A percentile compares a stretch with the other conserved stretches of the same genome.
These are phyloP conservation scores for Beauveria asiatica DNA, from an alignment of 2,329 filamentous ascomycete species.

Conservation along the genomic window DNA sequence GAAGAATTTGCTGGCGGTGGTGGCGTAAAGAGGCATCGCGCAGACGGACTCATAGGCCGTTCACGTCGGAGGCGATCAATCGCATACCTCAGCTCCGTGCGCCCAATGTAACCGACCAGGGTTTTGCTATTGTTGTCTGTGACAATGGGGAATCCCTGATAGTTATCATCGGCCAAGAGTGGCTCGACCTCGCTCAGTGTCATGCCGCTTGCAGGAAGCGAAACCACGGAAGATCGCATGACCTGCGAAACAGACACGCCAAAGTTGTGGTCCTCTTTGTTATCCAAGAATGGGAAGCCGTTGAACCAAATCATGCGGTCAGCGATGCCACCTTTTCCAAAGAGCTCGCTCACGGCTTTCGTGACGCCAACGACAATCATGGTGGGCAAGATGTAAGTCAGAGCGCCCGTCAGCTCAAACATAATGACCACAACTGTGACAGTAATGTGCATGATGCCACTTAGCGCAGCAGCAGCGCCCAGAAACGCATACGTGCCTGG, in stretches of 20 bases:
- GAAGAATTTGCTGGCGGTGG: slow-evolving; percentile 25
- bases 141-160: slow-evolving; percentile 88
- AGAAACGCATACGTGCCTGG: slow-evolving; percentile 95
- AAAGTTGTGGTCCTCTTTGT: slow-evolving; percentile 95
- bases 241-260: slow-evolving; percentile 86
- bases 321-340: slow-evolving; percentile 93
- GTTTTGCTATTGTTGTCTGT: slow-evolving; percentile 62
- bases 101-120: slow-evolving; percentile 84
- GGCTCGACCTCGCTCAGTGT: slow-evolving; percentile 68
- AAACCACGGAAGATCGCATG: slow-evolving; percentile 72
- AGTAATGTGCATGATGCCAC: slow-evolving; percentile 97
- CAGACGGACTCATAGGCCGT: slow-evolving; percentile 54
- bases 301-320: slow-evolving; percentile 99
- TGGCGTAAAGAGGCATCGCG: slow-evolving; percentile 66
- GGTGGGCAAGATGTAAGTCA: slow-evolving; percentile 93
- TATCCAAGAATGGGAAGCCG: slow-evolving; percentile 92
- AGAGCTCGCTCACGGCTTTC: slow-evolving; percentile 82
- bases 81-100: slow-evolving; percentile 85
- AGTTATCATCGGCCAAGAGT: slow-evolving; percentile 68
- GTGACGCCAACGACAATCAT: slow-evolving; percentile 99
- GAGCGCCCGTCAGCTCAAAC: slow-evolving; percentile 95
- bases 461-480: slow-evolving; percentile 82
- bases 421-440: slow-evolving; percentile 97
- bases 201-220: slow-evolving; percentile 66
- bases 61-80: slow-evolving; percentile 71